Base-by-base conservation (phyloP, 2,329 filamentous ascomycete species). In the Talaromyces piceae region DNA sequence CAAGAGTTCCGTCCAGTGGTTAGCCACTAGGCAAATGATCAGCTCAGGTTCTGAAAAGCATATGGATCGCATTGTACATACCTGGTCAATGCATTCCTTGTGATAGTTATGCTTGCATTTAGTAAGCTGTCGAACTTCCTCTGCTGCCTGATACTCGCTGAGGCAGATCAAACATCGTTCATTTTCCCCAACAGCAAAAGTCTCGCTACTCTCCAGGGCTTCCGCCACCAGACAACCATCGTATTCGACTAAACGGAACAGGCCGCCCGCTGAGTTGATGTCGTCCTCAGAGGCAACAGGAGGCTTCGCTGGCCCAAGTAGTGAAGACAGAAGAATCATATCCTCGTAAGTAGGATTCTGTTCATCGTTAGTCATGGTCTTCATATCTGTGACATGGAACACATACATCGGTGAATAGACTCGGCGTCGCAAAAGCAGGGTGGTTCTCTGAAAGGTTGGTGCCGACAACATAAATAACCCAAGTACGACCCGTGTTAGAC, bases 381-480 rank as follows among this genome's bases (percentile, higher is more conserved):
- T 20, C 16, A 28, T 37, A 37, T 6, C 16, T 12, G 16, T 13
- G 18, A 43, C 23, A 4, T 11, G 28, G 30, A 16, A 39, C n/a
- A 62, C 72, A 65, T 70, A 83, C 82, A 66, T 86, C 83, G 16
- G 82, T 86, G 63, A 86, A 86, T 9, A 87, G 71, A 58, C 82
- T 85, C 11, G 83, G 83, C 18, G 83, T 84, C 6, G 82, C 83
- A 55, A 86, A 77, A 20, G 84, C 83, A 20, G 83, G 83, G 62
- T 86, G 83, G 57, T 85, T 84, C 58, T 86, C 82, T 1, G 83
- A 82, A 49, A 86, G 79, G 57, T 83, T 85, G 39, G 83, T 83
- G 41, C 83, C 83, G 47, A 87, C 77, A 7, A 87, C 82, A 61
- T 87, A 87, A 49, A 87, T 86, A 59, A 87, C 77, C 83, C 83